Conservation (phyloP, 352 stramenopile species). For the Globisporangium apiculatum region DNA sequence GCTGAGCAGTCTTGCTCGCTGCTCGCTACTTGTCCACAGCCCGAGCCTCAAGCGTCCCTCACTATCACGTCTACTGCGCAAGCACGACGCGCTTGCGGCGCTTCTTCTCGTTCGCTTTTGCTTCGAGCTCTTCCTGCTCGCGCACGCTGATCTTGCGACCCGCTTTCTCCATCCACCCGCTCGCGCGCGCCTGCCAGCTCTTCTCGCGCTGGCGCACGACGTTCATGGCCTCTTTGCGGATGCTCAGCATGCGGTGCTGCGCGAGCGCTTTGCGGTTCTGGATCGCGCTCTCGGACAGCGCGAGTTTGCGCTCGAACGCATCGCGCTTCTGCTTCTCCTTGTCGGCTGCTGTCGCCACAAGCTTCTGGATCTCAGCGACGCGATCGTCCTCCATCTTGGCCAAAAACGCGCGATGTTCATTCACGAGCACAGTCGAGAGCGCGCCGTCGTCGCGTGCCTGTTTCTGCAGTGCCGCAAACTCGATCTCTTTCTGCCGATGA, state of each 20-base stretch:
- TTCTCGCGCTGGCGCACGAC: slow-evolving; percentile 65
- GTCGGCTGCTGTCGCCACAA: slow-evolving; percentile 28
- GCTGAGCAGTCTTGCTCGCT: no score
- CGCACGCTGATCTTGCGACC: slow-evolving; percentile 88
- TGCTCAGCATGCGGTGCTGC: slow-evolving; percentile 63
- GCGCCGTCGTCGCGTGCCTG: slow-evolving; percentile 53
- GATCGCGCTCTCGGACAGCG: slow-evolving; percentile 60
- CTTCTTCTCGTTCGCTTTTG: slow-evolving; percentile 65
- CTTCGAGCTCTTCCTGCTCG: slow-evolving; percentile 83
- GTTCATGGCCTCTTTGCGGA: slow-evolving; percentile 75
- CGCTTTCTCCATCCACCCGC: slow-evolving; percentile 83
- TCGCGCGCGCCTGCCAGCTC: slow-evolving; percentile 72
- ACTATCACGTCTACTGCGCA: slow-evolving; percentile 5
- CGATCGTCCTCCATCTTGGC: slow-evolving; percentile 77
- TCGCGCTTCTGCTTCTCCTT: slow-evolving; percentile 65
- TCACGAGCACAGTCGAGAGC: slow-evolving; percentile 51
- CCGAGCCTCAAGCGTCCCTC: no score
- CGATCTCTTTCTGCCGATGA: slow-evolving; percentile 63
- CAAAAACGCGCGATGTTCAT: slow-evolving; percentile 80
- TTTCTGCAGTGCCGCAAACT: slow-evolving; percentile 66
- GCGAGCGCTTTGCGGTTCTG: slow-evolving; percentile 61
- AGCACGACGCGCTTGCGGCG: slow-evolving; percentile 58
- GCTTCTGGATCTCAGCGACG: slow-evolving; percentile 42
- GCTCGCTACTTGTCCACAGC: no score
- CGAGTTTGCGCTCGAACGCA: slow-evolving; percentile 73